Evolutionary conservation across 495 filamentous ascomycete genomes (phyloP).

Genomic region (Neurospora sp.): DNA sequence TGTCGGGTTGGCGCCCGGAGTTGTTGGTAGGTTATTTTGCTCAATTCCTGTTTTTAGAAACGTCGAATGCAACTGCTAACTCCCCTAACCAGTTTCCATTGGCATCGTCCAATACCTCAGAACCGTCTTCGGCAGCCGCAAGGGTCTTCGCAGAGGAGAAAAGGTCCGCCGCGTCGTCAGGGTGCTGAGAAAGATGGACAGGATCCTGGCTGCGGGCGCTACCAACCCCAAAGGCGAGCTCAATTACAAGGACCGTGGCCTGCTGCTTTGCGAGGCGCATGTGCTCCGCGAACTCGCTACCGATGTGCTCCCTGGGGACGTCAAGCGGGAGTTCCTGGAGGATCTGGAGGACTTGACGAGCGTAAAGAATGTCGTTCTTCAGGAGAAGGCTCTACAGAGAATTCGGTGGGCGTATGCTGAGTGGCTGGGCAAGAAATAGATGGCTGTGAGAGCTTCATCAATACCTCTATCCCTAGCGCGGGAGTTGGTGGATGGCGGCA

Average conservation of each 20-base stretch:
- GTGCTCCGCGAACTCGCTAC: conserved; percentile 58
- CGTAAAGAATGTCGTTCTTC: conserved; percentile 61
- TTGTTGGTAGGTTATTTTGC: conserved; percentile 40
- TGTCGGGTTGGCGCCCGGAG: conserved; percentile 80
- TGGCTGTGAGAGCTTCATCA: neutral
- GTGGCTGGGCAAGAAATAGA: conserved; percentile 42
- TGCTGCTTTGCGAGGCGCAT: conserved; percentile 82
- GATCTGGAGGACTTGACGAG: conserved; percentile 78
- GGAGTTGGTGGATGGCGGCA: neutral
- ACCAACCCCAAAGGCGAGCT: conserved; percentile 55
- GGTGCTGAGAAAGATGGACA: conserved; percentile 74
- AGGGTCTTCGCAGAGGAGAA: conserved; percentile 49
- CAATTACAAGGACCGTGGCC: conserved; percentile 81
- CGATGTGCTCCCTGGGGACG: conserved; percentile 52
- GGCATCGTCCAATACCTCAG: conserved; percentile 63
- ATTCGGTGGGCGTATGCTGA: conserved; percentile 81
- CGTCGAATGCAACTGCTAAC: conserved; percentile 5
- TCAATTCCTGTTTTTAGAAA: neutral
- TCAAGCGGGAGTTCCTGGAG: conserved; percentile 73
- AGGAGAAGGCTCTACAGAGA: conserved; percentile 66
- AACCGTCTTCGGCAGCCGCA: conserved; percentile 54
- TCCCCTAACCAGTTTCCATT: conserved; percentile 48
- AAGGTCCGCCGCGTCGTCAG: conserved; percentile 57
- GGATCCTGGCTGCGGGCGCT: conserved; percentile 61
- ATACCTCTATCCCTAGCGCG: neutral